phyloP scores from a whole-genome alignment of 1,139 yeast species.

The Taphrina wiesneri region DNA sequence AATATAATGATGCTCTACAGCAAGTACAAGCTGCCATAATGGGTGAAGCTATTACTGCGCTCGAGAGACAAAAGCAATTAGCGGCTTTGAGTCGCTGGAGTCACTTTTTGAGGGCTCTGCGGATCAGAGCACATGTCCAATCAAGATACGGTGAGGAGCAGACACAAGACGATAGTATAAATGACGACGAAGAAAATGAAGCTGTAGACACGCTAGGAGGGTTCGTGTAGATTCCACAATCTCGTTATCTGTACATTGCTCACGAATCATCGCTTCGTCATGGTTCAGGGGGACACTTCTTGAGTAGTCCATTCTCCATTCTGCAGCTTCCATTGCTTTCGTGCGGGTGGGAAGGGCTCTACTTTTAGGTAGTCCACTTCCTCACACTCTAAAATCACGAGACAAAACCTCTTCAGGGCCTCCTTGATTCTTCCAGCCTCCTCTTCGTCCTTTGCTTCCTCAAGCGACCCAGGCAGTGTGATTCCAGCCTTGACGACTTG shows the following conservation, averaged over 20 bases:
- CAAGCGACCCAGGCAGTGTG: slow-evolving; percentile 21
- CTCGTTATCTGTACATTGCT: too few species aligned
- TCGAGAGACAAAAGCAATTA: neutral
- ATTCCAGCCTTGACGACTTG: slow-evolving; percentile 8
- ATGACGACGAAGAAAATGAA: neutral
- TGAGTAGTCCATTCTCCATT: neutral
- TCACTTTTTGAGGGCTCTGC: slow-evolving; percentile 9
- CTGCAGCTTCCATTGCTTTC: slow-evolving; percentile 24
- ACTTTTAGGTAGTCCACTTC: slow-evolving; percentile 29
- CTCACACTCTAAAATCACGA: slow-evolving; percentile 22
- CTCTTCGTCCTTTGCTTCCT: slow-evolving; percentile 18
- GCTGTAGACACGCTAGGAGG: slow-evolving; percentile 8
- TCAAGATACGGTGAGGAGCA: slow-evolving; percentile 1
- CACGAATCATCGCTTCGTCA: neutral
- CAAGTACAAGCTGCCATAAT: slow-evolving; percentile 43
- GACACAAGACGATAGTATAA: neutral
- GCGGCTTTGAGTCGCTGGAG: slow-evolving; percentile 15
- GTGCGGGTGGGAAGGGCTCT: slow-evolving; percentile 22
- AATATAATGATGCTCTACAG: slow-evolving; percentile 65
- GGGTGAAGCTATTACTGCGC: neutral
- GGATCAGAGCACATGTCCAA: slow-evolving; percentile 6
- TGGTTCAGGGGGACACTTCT: slow-evolving; percentile 16
- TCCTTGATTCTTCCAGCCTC: slow-evolving; percentile 9
- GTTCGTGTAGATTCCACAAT: neutral
- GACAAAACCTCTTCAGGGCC: slow-evolving; percentile 28